A percentile compares a stretch with the other conserved stretches of the same genome.
Conservation (phyloP, 169 alveolate species). For the Cryptosporidium ryanae region DNA sequence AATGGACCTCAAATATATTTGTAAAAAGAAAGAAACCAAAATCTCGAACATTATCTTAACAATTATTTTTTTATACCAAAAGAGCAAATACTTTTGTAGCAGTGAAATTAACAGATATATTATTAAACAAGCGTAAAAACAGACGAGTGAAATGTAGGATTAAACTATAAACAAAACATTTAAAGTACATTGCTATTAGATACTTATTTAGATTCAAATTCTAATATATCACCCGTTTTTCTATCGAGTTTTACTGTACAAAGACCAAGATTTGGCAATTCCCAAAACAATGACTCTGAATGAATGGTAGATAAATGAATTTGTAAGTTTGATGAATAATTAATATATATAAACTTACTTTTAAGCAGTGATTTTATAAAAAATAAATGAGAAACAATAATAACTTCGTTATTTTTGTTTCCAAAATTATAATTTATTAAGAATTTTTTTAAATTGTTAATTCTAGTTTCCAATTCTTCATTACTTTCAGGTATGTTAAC, state of each 20-base stretch:
- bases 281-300: constrained; percentile 35
- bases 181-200: neutral
- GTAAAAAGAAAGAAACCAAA: no score
- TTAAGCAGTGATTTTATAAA: constrained; percentile 48
- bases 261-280: constrained; percentile 61
- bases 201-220: neutral
- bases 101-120: no score
- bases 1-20: no score
- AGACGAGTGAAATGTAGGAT: no score
- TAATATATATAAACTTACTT: constrained; percentile 25
- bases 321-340: neutral
- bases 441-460: constrained; percentile 22
- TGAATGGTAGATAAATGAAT: neutral
- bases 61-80: no score
- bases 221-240: constrained; percentile 22
- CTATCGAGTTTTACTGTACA: constrained; percentile 20
- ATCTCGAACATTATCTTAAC: no score
- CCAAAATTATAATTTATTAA: constrained; percentile 14
- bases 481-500: constrained; percentile 47
- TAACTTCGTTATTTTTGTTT: constrained; percentile 24
- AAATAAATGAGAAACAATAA: constrained; percentile 59
- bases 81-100: no score
- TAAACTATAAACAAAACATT: no score
- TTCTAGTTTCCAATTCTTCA: constrained; percentile 49
- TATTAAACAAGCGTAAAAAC: no score